Base-by-base conservation (phyloP, 768 basidiomycete genomes). In the Hericium erinaceus region DNA sequence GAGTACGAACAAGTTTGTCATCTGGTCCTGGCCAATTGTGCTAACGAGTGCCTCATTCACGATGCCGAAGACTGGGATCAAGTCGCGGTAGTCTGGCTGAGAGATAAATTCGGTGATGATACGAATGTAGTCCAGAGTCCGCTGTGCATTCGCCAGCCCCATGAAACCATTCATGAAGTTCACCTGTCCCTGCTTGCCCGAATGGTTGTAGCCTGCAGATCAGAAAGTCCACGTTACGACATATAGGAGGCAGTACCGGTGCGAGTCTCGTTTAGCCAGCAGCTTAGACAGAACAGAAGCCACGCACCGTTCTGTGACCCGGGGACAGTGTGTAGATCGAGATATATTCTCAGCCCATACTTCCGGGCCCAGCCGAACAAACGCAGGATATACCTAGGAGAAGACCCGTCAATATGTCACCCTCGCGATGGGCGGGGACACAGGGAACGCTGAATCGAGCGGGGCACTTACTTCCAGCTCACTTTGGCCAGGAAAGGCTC, bases 141-240 rank as follows among this genome's bases (percentile, higher is more conserved):
- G 79, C 69, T 95, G 80, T 8, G 89, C 94, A 66, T 95, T 95
- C 51, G 91, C 90, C 48, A 92, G 64, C 12, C 93, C 93, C 92
- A 94, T 94, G 57, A 84, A 82, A 6, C 87, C 86, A 56, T 76
- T 71, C 59, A 89, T 58, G 58, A 85, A 80, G 66, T 90, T 89
- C 66, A 89, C 70, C 16, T 73, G 70, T 4, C 88, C 89, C 9
- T 64, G 48, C 62, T 73, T 83, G 73, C 85, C 83, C 66, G 73
- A 83, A 65, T 86, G 80, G 60, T 84, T 84, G 61, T 74, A 79
- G 37, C 76, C 80, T 78, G 61, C 62, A 54, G 20, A 51, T 37
- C 22, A 24, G 18, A 24, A 22, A 9, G 13, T 22, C 2, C 10
- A 48, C 41, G 24, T 37, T 24, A 33, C 33, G 33, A 33, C 33